Base-by-base conservation (phyloP, 345 rosid genomes). In the Garcia nutans region DNA sequence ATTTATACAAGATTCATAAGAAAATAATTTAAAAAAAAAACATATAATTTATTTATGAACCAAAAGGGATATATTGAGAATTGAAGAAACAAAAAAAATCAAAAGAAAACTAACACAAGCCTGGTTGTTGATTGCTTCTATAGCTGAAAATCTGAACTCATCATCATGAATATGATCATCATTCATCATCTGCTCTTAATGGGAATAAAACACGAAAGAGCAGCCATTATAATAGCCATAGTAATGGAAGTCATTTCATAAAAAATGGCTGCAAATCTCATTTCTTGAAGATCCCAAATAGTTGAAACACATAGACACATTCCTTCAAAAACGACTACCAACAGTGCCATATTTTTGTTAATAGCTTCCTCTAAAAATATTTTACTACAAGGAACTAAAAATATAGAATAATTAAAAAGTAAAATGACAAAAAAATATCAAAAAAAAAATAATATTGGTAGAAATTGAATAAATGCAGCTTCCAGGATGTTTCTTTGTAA, bases 211-310 rank as follows among this genome's bases (percentile, higher is more conserved):
- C 89, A 88, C 0, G 93, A 86, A 0, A 83, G 45, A 20, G 83
- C 81, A n/a, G 86, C 80, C 78, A 85, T 37, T 79, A 89, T 60
- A 28, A 88, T 62, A 17, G 84, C 61, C 71, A 76, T 5, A 1
- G 86, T 69, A 54, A 84, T 50, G 19, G 74, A 87, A 60, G 86
- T 85, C 17, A 60, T 78, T 41, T 84, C 88, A 22, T 88, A 80
- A 24, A 86, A 82, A 73, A 88, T 69, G 52, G 77, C 80, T 1
- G 80, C 80, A 26, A 86, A 84, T 10, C 90, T 75, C 81, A 85
- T 72, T 56, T 89, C 93, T 76, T 86, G 93, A 62, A 89, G 77
- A 67, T 84, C 84, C 93, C 91, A 89, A 12, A 86, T 76, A 16
- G 93, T 89, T 26, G 85, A 79, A 74, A 85, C 84, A 68, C 81